phyloP scores from a whole-genome alignment of 2,329 filamentous ascomycete species.

The Xylaria sp. region DNA sequence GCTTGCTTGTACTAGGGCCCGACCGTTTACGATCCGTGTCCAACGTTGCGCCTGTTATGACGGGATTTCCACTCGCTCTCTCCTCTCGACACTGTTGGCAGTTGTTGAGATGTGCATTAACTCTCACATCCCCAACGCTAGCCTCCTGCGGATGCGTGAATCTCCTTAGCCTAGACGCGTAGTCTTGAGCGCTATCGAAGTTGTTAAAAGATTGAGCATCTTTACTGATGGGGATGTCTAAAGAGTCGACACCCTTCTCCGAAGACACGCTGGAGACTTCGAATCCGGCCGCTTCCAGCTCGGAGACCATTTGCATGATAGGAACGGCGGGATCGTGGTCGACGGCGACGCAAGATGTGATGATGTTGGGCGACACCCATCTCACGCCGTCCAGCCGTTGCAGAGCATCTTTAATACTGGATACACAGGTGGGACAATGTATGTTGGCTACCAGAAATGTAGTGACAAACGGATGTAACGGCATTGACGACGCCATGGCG shows the following conservation, averaged over 20 bases:
- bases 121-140: slow-evolving; percentile 29
- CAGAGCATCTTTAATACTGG: slow-evolving; percentile 66
- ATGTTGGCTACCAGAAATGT: slow-evolving; percentile 74
- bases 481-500: slow-evolving; percentile 35
- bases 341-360: slow-evolving; percentile 66
- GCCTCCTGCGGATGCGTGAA: slow-evolving; percentile 23
- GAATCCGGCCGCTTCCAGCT: slow-evolving; percentile 63
- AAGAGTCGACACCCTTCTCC: slow-evolving; percentile 39
- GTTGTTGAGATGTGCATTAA: slow-evolving; percentile 48
- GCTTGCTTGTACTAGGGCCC: slow-evolving; percentile 43
- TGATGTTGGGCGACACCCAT: slow-evolving; percentile 72
- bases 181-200: slow-evolving; percentile 32
- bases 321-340: slow-evolving; percentile 57
- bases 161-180: slow-evolving; percentile 14
- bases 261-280: slow-evolving; percentile 58
- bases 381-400: slow-evolving; percentile 51
- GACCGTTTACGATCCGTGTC: slow-evolving; percentile 9
- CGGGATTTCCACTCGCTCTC: slow-evolving; percentile 14
- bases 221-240: slow-evolving; percentile 28
- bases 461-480: slow-evolving; percentile 44
- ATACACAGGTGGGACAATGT: slow-evolving; percentile 78
- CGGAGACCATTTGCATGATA: slow-evolving; percentile 48
- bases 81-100: slow-evolving; percentile 49
- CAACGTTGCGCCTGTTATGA: slow-evolving; percentile 2
- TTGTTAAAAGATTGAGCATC: slow-evolving; percentile 19